Evolutionary conservation across 805 yeast species (phyloP), one percentile per base, ranked within the genome.

Genomic region (Tanozyma kutaoensis): DNA sequence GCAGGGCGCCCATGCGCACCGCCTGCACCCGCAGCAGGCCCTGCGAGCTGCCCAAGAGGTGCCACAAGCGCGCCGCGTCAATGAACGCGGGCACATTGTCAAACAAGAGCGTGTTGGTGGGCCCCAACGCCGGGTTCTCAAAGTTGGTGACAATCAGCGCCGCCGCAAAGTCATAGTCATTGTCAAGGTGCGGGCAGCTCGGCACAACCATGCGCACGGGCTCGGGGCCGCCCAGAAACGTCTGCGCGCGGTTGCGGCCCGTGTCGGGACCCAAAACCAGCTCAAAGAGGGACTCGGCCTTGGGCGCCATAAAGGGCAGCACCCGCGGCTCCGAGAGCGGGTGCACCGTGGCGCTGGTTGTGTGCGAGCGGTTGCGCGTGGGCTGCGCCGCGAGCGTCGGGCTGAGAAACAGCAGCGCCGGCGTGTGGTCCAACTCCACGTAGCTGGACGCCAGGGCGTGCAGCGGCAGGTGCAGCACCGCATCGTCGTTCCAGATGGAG

Each of bases 51-150:
- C 33, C 37, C 28, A 45, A 32, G 12, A 38, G 36, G 32, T 32
- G 40, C 31, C 32, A 40, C 25, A 60, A 44, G 33, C 48, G 56
- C 34, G 49, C 42, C 10, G 72, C 55, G 28, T 77, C 74, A 32
- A 80, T 50, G 4, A 84, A 65, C 23, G 72, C 63, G 9, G 96
- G 96, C 27, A 88, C 63, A 43, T 86, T 84, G 24, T 85, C 80
- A 29, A 91, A 60, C 36, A 86, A 63, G 24, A 88, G 59, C 9
- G 82, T 73, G 38, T 77, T 71, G 1, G 94, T 74, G 12, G 93
- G 93, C 12, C 79, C 73, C 38, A 82, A 46, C 24, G 72, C 58
- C 3, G 80, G 64, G 42, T 77, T 82, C 29, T 75, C 77, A 39
- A 72, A 72, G 23, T 79, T 71, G 2, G 86, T 72, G n/a, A 77